Evolutionary conservation across 805 yeast genomes (phyloP).

Genomic region (Lipomyces yamanashiensis): DNA sequence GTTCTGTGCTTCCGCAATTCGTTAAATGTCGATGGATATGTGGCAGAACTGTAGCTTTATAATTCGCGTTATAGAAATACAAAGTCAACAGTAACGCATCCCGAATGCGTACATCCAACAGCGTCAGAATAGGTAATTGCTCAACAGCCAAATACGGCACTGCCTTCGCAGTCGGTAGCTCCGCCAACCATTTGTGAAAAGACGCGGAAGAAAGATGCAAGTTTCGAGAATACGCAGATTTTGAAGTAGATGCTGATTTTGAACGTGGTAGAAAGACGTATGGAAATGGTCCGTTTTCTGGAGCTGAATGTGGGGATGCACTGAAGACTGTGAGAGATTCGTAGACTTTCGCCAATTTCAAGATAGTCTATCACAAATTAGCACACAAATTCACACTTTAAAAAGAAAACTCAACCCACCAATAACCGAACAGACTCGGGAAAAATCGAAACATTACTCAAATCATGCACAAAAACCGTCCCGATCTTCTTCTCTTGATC

Average conservation of each 20-base stretch:
- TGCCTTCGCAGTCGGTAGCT: background rate
- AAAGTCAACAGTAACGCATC: constrained; percentile 28
- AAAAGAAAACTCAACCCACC: constrained; percentile 9
- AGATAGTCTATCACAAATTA: constrained; percentile 11
- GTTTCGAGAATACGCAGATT: background rate
- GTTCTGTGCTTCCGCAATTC: background rate
- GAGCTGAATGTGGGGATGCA: constrained; percentile 25
- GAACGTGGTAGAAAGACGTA: constrained; percentile 20
- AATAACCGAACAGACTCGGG: constrained; percentile 24
- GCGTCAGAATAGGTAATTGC: constrained; percentile 13
- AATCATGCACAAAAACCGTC: constrained; percentile 23
- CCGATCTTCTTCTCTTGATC: constrained; percentile 7
- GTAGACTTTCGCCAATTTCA: constrained; percentile 7
- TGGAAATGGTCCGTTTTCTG: constrained; percentile 22
- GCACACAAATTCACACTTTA: background rate
- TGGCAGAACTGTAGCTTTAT: constrained; percentile 7
- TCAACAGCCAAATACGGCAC: background rate
- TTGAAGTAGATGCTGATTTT: background rate
- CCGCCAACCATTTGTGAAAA: constrained; percentile 6
- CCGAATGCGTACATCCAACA: constrained; percentile 19
- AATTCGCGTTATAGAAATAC: constrained; percentile 16
- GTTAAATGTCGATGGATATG: background rate
- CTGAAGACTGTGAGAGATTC: constrained; percentile 7
- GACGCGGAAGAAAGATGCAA: background rate
- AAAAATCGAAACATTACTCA: constrained; percentile 12